These are phyloP conservation scores for Fusarium illudens DNA, from an alignment of 2,329 filamentous ascomycete species.

Conservation along the genomic window DNA sequence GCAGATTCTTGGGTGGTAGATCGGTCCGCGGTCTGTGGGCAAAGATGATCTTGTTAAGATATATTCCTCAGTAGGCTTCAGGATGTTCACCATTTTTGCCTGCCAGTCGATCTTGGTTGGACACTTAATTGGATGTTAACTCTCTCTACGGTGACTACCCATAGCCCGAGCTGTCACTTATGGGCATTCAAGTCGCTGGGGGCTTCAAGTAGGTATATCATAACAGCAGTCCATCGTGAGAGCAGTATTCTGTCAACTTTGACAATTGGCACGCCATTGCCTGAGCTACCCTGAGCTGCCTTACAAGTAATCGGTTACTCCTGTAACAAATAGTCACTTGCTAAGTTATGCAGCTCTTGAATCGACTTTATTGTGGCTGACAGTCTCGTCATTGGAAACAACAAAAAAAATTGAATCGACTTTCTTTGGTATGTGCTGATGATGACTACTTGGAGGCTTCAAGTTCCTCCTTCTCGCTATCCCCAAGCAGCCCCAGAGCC, in stretches of 20 bases:
- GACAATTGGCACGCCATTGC: neutral
- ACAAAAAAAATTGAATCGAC: neutral
- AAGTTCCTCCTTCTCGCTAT: conserved; percentile 56
- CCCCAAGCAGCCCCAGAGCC: conserved; percentile 69
- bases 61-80: no score
- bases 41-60: no score
- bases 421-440: neutral
- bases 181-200: neutral
- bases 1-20: no score
- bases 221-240: neutral
- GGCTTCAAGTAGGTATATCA: neutral
- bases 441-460: conserved; percentile 1
- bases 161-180: neutral
- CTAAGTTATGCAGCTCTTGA: neutral
- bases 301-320: neutral
- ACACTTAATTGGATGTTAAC: neutral
- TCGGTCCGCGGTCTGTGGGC: no score
- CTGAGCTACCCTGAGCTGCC: neutral
- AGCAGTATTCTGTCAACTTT: neutral
- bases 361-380: neutral
- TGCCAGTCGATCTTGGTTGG: no score
- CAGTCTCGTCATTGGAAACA: no score
- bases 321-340: neutral
- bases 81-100: no score
- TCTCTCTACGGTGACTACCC: neutral